A percentile compares a stretch with the other conserved stretches of the same genome.
Evolutionary conservation across 352 stramenopile genomes (phyloP).

Genomic region (Phytophthora colocasiae): DNA sequence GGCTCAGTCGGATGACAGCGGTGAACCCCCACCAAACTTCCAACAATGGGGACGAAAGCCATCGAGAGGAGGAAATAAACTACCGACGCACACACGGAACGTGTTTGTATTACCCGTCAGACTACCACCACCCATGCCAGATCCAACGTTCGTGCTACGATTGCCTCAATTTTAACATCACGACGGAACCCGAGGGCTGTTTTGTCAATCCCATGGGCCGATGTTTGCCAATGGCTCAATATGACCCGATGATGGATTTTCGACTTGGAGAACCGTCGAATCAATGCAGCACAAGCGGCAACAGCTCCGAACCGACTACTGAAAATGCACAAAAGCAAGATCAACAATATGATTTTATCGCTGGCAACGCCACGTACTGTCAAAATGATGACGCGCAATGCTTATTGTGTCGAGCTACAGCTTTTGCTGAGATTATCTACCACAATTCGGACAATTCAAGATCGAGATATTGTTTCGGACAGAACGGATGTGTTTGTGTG

Average conservation of each 20-base stretch:
- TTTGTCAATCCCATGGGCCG: slow-evolving; percentile 43
- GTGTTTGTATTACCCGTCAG: slow-evolving; percentile 49
- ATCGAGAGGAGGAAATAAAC: neutral
- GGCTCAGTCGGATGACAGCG: slow-evolving; percentile 16
- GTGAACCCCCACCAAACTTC: slow-evolving; percentile 1
- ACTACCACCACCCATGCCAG: slow-evolving; percentile 45
- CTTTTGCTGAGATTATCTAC: slow-evolving; percentile 53
- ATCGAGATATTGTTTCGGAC: slow-evolving; percentile 45
- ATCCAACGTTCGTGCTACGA: slow-evolving; percentile 57
- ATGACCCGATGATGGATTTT: slow-evolving; percentile 40
- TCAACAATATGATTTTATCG: slow-evolving; percentile 41
- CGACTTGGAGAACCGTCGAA: slow-evolving; percentile 36
- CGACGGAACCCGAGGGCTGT: slow-evolving; percentile 40
- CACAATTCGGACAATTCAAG: slow-evolving; percentile 40
- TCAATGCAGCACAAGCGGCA: slow-evolving; percentile 17
- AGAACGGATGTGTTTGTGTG: slow-evolving; percentile 52
- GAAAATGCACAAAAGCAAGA: slow-evolving; percentile 13
- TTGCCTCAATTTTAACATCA: slow-evolving; percentile 58
- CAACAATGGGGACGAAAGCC: slow-evolving; percentile 4
- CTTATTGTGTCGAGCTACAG: slow-evolving; percentile 35
- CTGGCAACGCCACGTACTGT: slow-evolving; percentile 43
- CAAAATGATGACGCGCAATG: slow-evolving; percentile 47
- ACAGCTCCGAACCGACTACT: slow-evolving; percentile 18
- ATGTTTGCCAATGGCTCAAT: slow-evolving; percentile 12
- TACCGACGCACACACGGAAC: slow-evolving; percentile 46